Evolutionary conservation across 805 yeast genomes (phyloP).

Genomic region (Metschnikowia cubensis): DNA sequence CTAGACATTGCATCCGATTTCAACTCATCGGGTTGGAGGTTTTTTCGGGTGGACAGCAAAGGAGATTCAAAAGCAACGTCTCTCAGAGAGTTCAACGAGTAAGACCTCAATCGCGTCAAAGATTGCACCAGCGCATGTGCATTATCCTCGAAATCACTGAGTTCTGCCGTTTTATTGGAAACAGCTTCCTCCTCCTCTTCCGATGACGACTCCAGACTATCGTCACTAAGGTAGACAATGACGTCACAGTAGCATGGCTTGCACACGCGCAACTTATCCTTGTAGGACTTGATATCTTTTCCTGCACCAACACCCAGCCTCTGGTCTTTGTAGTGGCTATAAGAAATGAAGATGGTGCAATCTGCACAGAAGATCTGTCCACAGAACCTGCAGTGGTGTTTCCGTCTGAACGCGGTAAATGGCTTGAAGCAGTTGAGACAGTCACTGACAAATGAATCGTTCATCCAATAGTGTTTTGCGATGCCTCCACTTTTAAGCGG

Average conservation of each 20-base stretch:
- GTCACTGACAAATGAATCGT: slow-evolving; percentile 85
- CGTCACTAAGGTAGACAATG: slow-evolving; percentile 66
- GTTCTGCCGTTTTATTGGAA: background rate
- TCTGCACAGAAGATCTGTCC: slow-evolving; percentile 90
- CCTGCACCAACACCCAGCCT: slow-evolving; percentile 18
- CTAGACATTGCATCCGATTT: background rate
- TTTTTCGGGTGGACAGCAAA: slow-evolving; percentile 10
- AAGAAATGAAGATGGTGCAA: slow-evolving; percentile 69
- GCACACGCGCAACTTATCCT: slow-evolving; percentile 75
- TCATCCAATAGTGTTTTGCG: slow-evolving; percentile 89
- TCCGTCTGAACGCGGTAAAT: slow-evolving; percentile 81
- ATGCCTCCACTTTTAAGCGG: slow-evolving; percentile 50
- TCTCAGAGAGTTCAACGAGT: slow-evolving; percentile 24
- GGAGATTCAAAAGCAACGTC: slow-evolving; percentile 20
- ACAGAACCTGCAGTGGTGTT: slow-evolving; percentile 93
- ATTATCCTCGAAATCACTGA: background rate
- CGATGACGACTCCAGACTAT: slow-evolving; percentile 38
- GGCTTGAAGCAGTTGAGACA: slow-evolving; percentile 79
- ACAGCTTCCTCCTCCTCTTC: slow-evolving; percentile 17
- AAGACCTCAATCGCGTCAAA: slow-evolving; percentile 27
- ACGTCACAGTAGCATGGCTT: slow-evolving; percentile 70
- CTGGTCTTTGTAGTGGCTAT: slow-evolving; percentile 47
- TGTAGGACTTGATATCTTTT: slow-evolving; percentile 35
- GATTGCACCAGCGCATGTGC: slow-evolving; percentile 12
- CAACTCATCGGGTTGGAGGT: background rate